Evolutionary conservation across 2,329 filamentous ascomycete species (phyloP).

Genomic region (Exophiala calicioides): DNA sequence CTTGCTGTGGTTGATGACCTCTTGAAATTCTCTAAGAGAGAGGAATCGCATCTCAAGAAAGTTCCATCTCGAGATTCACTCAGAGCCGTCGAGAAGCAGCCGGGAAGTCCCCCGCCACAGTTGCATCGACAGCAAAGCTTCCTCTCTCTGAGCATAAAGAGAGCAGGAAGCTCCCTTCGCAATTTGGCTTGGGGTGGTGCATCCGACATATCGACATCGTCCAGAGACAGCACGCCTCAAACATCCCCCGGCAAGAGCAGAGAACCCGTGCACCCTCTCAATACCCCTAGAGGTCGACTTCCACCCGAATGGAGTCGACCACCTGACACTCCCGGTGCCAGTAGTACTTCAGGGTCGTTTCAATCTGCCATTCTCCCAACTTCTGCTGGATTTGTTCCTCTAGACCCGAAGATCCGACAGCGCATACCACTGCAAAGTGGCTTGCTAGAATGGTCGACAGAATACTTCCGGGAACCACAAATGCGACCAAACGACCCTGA

Average conservation of each 20-base stretch:
- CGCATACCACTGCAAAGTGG: conserved; percentile 75
- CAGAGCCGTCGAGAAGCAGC: conserved; percentile 30
- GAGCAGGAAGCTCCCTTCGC: conserved; percentile 66
- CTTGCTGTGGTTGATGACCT: conserved; percentile 76
- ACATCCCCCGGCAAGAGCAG: conserved; percentile 30
- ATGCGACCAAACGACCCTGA: conserved; percentile 97
- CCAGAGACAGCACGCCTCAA: conserved; percentile 35
- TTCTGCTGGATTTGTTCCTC: conserved; percentile 71
- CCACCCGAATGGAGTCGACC: conserved; percentile 63
- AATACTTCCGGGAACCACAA: conserved; percentile 96
- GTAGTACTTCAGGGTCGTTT: conserved; percentile 68
- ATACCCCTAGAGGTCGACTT: conserved; percentile 52
- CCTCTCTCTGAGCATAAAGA: conserved; percentile 59
- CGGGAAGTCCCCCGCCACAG: conserved; percentile 51
- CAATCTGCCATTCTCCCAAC: conserved; percentile 74
- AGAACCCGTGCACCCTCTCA: conserved; percentile 31
- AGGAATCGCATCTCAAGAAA: conserved; percentile 26
- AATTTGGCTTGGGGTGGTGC: conserved; percentile 56
- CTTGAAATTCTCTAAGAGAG: conserved; percentile 33
- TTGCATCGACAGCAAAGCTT: conserved; percentile 61
- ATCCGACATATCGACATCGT: conserved; percentile 37
- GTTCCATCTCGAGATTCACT: conserved; percentile 28
- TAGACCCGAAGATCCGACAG: conserved; percentile 55
- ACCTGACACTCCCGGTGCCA: conserved; percentile 73
- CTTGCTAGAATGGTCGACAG: conserved; percentile 93